Evolutionary conservation across 1,284 basidiomycete genomes (phyloP).

Genomic region (Ceratobasidium sp.): DNA sequence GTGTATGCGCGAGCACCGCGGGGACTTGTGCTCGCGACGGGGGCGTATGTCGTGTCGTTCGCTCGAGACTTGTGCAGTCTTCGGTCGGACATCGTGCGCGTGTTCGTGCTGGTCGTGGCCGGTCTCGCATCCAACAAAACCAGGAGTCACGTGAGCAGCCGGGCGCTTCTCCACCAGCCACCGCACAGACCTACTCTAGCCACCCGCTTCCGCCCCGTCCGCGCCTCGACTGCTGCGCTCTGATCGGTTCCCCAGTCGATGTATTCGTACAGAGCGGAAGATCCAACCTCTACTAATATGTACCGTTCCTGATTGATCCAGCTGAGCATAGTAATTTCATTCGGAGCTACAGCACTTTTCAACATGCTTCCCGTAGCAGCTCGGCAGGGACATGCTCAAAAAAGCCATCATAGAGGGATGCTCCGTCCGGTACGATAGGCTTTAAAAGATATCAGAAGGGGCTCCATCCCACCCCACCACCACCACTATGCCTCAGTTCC

Average conservation of each 20-base stretch:
- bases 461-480: background rate
- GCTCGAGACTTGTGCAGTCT: conserved; percentile 25
- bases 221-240: background rate
- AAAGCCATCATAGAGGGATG: background rate
- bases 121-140: background rate
- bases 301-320: background rate
- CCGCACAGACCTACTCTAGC: conserved; percentile 11
- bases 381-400: conserved; percentile 11
- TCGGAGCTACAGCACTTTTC: conserved; percentile 10
- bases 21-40: conserved; percentile 23
- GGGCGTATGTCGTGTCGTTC: conserved; percentile 23
- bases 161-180: background rate
- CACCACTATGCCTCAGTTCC: conserved; percentile 31
- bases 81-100: conserved; percentile 21
- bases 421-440: background rate
- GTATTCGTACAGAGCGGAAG: background rate
- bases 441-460: background rate
- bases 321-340: background rate
- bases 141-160: conserved; percentile 23
- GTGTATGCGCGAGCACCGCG: conserved; percentile 24
- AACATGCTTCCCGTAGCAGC: background rate
- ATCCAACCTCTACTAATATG: background rate
- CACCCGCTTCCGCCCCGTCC: conserved; percentile 1
- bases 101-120: conserved; percentile 13
- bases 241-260: background rate